Evolutionary conservation across 345 rosid genomes (phyloP).

Genomic region (Melastoma malabathricum): DNA sequence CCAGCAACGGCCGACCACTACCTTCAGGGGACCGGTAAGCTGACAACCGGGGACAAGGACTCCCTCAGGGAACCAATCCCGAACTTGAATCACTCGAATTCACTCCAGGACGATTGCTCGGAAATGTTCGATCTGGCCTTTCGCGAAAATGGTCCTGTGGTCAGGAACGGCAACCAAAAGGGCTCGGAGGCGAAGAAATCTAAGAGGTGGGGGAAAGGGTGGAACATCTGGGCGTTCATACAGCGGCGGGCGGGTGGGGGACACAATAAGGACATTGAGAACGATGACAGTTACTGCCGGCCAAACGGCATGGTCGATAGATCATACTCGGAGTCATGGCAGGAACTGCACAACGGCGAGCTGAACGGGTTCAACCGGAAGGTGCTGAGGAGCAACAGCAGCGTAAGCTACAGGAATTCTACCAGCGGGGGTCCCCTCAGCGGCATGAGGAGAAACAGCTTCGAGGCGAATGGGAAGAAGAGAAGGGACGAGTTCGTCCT

Average conservation of each 20-base stretch:
- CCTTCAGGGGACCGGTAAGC: conserved; percentile 24
- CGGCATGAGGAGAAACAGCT: conserved; percentile 45
- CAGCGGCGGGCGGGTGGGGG: conserved; percentile 33
- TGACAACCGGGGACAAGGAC: conserved; percentile 29
- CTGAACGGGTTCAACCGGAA: conserved; percentile 57
- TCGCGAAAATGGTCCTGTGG: conserved; percentile 36
- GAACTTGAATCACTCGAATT: conserved; percentile 31
- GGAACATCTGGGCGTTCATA: conserved; percentile 81
- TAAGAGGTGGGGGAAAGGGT: conserved; percentile 64
- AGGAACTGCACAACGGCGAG: conserved; percentile 48
- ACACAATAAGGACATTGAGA: conserved; percentile 38
- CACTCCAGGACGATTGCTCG: conserved; percentile 61
- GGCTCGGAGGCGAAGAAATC: conserved; percentile 38
- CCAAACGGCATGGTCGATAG: conserved; percentile 44
- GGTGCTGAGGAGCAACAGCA: conserved; percentile 82
- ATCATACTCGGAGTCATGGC: conserved; percentile 85
- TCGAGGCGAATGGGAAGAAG: conserved; percentile 51
- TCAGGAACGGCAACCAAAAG: conserved; percentile 42
- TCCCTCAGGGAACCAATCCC: conserved; percentile 26
- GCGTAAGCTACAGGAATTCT: conserved; percentile 87
- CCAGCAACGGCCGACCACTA: conserved; percentile 40
- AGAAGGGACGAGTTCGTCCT: conserved; percentile 45
- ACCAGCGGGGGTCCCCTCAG: conserved; percentile 19
- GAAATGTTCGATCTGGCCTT: conserved; percentile 59
- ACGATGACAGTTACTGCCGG: conserved; percentile 58